Conservation (phyloP, 2,329 filamentous ascomycete species). For the Aquanectria penicillioides region DNA sequence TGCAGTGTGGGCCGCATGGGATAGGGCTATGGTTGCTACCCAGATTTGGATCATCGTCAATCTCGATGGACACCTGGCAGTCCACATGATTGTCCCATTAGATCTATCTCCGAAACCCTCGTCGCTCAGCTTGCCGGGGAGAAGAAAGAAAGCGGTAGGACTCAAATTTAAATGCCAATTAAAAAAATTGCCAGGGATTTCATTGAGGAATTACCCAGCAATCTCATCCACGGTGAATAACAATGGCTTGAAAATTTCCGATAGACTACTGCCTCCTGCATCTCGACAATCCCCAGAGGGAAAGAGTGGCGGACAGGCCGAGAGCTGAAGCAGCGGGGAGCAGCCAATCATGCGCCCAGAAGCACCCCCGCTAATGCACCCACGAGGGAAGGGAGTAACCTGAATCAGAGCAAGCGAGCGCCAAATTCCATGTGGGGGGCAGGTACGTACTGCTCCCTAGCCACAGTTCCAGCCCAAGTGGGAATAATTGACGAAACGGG, state of each 20-base stretch:
- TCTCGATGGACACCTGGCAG: too few species aligned
- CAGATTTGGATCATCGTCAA: too few species aligned
- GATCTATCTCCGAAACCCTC: slow-evolving; percentile 32
- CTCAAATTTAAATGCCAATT: background rate
- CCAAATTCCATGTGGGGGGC: too few species aligned
- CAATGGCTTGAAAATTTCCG: slow-evolving; percentile 34
- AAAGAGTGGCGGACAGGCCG: slow-evolving; percentile 40
- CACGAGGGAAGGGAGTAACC: slow-evolving; percentile 13
- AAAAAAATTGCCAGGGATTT: background rate
- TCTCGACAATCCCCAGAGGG: slow-evolving; percentile 33
- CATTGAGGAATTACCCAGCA: too few species aligned
- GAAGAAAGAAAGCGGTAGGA: background rate
- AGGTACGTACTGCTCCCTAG: too few species aligned
- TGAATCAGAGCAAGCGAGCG: too few species aligned
- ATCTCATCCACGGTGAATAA: too few species aligned
- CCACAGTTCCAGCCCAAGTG: too few species aligned
- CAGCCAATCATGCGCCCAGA: slow-evolving; percentile 27
- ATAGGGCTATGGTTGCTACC: too few species aligned
- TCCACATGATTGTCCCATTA: background rate
- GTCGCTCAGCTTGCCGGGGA: background rate
- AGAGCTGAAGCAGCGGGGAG: slow-evolving; percentile 37
- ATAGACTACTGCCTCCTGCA: slow-evolving; percentile 32
- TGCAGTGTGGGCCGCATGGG: background rate
- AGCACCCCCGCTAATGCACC: slow-evolving; percentile 2
- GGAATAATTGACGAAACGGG: too few species aligned